A percentile compares a stretch with the other conserved stretches of the same genome.
Conservation (phyloP, 2,329 filamentous ascomycete species). For the Microcyclosporella mali region DNA sequence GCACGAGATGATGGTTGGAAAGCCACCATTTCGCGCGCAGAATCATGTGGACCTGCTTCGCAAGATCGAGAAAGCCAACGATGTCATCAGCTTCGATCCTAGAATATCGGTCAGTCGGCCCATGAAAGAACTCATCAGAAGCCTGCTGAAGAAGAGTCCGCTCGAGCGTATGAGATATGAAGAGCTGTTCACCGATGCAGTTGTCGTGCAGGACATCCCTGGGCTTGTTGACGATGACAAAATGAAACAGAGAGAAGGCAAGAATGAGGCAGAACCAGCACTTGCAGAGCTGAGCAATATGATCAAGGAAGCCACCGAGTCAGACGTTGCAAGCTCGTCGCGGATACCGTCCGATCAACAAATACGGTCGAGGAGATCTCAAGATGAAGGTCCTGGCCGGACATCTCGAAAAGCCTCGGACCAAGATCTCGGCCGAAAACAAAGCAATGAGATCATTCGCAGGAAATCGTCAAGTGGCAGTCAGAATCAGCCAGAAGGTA, state of each 20-base stretch:
- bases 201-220: conserved; percentile 28
- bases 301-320: conserved; percentile 21
- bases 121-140: conserved; percentile 74
- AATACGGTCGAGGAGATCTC: conserved; percentile 15
- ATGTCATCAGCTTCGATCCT: conserved; percentile 67
- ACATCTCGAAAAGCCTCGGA: conserved; percentile 24
- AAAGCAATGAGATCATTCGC: conserved; percentile 17
- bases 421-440: conserved; percentile 18
- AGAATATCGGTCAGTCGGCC: conserved; percentile 57
- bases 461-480: conserved; percentile 23
- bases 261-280: conserved; percentile 16
- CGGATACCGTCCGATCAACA: conserved; percentile 7
- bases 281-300: conserved; percentile 29
- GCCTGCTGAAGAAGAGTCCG: conserved; percentile 76
- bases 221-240: conserved; percentile 29
- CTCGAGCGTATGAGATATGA: conserved; percentile 80
- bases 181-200: conserved; percentile 67
- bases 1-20: conserved; percentile 90
- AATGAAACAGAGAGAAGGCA: conserved; percentile 19
- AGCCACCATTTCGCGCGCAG: conserved; percentile 80
- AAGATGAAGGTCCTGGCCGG: conserved; percentile 15
- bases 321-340: background rate
- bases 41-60: conserved; percentile 93
- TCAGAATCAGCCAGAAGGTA: conserved; percentile 10
- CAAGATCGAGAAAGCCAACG: conserved; percentile 84